phyloP scores from a whole-genome alignment of 805 yeast species.

The Ogataea pignaliae region DNA sequence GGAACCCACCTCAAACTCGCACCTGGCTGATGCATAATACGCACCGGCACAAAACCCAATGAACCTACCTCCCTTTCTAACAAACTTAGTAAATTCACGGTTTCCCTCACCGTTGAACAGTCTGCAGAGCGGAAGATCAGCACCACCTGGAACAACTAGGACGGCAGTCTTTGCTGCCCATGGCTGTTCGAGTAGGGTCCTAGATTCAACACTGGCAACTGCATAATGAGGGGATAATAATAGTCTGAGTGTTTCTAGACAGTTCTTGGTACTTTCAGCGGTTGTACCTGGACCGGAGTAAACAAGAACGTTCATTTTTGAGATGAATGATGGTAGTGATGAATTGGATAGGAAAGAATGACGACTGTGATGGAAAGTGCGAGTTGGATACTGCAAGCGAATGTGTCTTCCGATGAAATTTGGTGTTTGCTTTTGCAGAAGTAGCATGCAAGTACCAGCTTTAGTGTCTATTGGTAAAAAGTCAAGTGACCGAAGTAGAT shows the following conservation, averaged over 20 bases:
- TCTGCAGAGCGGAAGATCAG: constrained; percentile 82
- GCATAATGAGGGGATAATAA: constrained; percentile 86
- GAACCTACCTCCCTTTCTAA: constrained; percentile 73
- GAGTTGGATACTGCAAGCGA: no score
- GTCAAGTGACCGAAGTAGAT: no score
- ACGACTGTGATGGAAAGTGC: no score
- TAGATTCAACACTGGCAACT: constrained; percentile 64
- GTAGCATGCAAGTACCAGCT: no score
- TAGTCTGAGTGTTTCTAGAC: constrained; percentile 68
- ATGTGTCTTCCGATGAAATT: no score
- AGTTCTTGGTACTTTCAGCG: constrained; percentile 78
- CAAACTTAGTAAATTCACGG: constrained; percentile 53
- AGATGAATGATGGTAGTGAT: neutral
- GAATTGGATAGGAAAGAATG: neutral
- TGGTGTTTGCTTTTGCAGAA: no score
- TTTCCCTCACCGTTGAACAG: constrained; percentile 70
- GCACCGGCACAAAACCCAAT: constrained; percentile 97
- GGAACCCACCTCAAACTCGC: constrained; percentile 81
- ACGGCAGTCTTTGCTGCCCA: constrained; percentile 80
- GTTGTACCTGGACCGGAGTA: constrained; percentile 82
- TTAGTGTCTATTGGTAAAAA: no score
- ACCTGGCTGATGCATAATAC: constrained; percentile 68
- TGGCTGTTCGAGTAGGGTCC: constrained; percentile 69
- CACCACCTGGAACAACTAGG: constrained; percentile 93
- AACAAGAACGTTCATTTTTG: constrained; percentile 66